Conservation (phyloP, 352 stramenopile species). For the Saprolegnia diclina region DNA sequence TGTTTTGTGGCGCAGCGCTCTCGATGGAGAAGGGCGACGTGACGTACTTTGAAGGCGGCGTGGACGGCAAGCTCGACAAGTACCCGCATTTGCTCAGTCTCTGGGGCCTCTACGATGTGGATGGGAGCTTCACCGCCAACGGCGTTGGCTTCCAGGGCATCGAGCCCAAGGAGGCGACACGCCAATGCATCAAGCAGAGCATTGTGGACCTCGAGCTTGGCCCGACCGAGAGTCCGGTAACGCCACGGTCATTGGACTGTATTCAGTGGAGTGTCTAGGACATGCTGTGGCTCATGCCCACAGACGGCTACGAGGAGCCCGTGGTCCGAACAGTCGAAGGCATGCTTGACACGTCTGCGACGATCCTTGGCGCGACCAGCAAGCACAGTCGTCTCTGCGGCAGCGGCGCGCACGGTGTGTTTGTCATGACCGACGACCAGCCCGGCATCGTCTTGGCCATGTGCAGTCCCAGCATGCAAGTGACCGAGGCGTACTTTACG, state of each 20-base stretch:
- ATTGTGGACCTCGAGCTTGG: conserved; percentile 72
- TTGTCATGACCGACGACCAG: conserved; percentile 13
- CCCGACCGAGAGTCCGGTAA: conserved; percentile 50
- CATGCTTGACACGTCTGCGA: conserved; percentile 66
- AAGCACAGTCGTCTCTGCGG: conserved; percentile 21
- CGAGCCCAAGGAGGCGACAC: conserved; percentile 52
- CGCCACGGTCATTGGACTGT: neutral
- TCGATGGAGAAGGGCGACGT: conserved; percentile 36
- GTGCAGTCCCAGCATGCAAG: conserved; percentile 72
- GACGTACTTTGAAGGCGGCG: conserved; percentile 40
- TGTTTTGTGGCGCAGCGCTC: conserved; percentile 78
- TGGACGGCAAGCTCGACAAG: conserved; percentile 26
- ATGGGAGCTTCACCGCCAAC: conserved; percentile 73
- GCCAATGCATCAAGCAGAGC: conserved; percentile 53
- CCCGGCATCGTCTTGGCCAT: conserved; percentile 69
- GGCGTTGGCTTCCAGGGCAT: conserved; percentile 58
- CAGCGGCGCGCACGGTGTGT: neutral
- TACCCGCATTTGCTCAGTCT: conserved; percentile 46
- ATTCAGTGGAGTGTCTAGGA: conserved; percentile 30
- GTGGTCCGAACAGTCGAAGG: conserved; percentile 62
- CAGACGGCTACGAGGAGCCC: conserved; percentile 55
- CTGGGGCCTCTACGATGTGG: conserved; percentile 78
- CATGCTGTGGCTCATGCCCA: conserved; percentile 68
- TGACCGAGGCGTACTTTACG: conserved; percentile 71
- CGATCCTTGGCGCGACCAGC: conserved; percentile 46